phyloP scores from a whole-genome alignment of 169 alveolate genomes.

The Neospora caninum region DNA sequence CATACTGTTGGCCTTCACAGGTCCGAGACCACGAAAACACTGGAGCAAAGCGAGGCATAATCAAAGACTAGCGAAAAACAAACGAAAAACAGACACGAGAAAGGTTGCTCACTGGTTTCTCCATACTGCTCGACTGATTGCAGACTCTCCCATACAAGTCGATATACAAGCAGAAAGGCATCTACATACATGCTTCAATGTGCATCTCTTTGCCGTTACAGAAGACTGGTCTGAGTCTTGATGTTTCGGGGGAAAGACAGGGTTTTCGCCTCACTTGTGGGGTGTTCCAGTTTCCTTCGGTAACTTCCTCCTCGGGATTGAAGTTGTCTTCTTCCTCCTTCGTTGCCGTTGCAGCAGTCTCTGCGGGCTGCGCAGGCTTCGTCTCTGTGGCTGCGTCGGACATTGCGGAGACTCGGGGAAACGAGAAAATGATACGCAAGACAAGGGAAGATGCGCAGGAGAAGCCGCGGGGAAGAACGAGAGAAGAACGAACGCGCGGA shows the following conservation, averaged over 20 bases:
- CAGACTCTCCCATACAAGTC: no score
- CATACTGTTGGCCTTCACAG: no score
- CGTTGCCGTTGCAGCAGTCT: conserved; percentile 59
- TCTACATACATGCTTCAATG: no score
- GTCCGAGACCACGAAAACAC: no score
- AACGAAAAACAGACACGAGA: neutral
- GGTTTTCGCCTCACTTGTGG: conserved; percentile 65
- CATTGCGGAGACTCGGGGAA: conserved; percentile 12
- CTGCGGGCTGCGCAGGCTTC: conserved; percentile 55
- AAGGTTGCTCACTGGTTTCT: no score
- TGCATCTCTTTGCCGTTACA: no score
- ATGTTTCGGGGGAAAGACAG: neutral
- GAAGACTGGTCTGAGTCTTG: no score
- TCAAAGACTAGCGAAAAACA: neutral
- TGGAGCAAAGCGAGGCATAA: neutral
- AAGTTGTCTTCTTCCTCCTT: conserved; percentile 73
- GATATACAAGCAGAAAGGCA: no score
- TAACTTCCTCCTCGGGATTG: conserved; percentile 77
- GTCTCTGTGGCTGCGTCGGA: conserved; percentile 39
- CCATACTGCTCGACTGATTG: no score
- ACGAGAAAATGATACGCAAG: neutral
- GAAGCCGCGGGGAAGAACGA: neutral
- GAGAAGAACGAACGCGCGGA: neutral
- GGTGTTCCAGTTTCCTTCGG: conserved; percentile 79
- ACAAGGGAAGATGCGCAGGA: neutral